Conservation (phyloP, 768 basidiomycete genomes). For the Hortiboletus campestris region DNA sequence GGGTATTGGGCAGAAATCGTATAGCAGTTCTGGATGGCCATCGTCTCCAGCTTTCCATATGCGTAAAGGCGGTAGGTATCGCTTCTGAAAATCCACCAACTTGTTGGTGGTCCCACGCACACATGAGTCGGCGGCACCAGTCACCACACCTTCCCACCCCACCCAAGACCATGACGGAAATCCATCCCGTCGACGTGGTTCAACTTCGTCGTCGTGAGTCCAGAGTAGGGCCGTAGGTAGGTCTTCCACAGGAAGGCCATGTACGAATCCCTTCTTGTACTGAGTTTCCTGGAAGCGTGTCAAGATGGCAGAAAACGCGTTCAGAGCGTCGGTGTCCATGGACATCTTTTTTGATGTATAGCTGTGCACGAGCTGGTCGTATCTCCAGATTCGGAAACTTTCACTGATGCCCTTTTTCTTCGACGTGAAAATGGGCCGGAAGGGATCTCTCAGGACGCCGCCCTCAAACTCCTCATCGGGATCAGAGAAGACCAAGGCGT, state of each 20-base stretch:
- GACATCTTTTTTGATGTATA: neutral
- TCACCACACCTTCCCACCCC: neutral
- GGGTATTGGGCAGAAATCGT: neutral
- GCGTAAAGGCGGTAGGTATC: neutral
- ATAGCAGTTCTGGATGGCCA: neutral
- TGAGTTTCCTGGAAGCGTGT: neutral
- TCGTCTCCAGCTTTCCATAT: neutral
- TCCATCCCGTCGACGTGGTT: neutral
- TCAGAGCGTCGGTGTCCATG: neutral
- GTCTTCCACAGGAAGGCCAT: constrained; percentile 1
- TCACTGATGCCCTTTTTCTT: neutral
- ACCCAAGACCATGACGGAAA: constrained; percentile 7
- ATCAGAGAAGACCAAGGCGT: neutral
- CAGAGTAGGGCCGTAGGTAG: neutral
- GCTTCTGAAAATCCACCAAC: neutral
- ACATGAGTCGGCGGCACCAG: neutral
- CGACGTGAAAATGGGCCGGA: neutral
- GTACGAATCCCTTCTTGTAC: neutral
- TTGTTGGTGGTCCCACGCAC: neutral
- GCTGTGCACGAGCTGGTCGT: neutral
- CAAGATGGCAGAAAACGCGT: neutral
- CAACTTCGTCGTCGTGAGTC: neutral
- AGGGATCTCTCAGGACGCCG: neutral
- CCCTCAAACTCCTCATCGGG: neutral
- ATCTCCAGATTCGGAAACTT: neutral